Base-by-base conservation (phyloP, 2,329 filamentous ascomycete genomes). In the Pseudogymnoascus sp. region DNA sequence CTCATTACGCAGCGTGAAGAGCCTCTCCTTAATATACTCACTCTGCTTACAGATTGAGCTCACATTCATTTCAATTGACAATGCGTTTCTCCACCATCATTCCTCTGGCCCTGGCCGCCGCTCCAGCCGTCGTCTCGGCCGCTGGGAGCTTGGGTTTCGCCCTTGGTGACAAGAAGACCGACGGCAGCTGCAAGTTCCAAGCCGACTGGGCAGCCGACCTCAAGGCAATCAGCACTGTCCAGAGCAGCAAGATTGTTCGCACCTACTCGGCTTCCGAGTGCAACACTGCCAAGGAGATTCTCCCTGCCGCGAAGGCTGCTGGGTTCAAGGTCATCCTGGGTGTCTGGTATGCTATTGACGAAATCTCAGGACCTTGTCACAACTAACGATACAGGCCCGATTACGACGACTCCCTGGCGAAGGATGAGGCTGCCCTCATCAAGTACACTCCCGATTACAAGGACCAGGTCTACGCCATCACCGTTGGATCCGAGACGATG, bases 221-320 rank as follows among this genome's bases (percentile, higher is more conserved):
- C 73, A 80, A 84, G 63, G 80, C 82, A 60, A 79, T 90, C 70
- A 79, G 80, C 68, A 72, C 79, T 59, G 59, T 38, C 12, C 78
- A 83, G 34, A 78, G 76, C 63, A 75, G 78, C 42, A 84, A 77
- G 37, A 69, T 89, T 38, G 86, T 90, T 59, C 83, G 88, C 65
- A 84, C 84, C 63, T 91, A 90, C 75, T 81, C 87, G 18, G 84
- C 85, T 16, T 82, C 78, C 62, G 85, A 90, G 72, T 90, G 88
- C 75, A 79, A 89, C 67, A 83, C 81, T 50, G 84, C 86, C 5
- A 77, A 82, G 72, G 76, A 84, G 66, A 84, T 89, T 62, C 74
- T 90, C 28, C 86, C 87, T 3, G 87, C 86, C 37, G 87, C 88
- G 1, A 84, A 86, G 77, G 73, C 73, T 53, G 85, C 86, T 74